Evolutionary conservation across 2,329 filamentous ascomycete species (phyloP).

Genomic region (Cytospora schulzeri): DNA sequence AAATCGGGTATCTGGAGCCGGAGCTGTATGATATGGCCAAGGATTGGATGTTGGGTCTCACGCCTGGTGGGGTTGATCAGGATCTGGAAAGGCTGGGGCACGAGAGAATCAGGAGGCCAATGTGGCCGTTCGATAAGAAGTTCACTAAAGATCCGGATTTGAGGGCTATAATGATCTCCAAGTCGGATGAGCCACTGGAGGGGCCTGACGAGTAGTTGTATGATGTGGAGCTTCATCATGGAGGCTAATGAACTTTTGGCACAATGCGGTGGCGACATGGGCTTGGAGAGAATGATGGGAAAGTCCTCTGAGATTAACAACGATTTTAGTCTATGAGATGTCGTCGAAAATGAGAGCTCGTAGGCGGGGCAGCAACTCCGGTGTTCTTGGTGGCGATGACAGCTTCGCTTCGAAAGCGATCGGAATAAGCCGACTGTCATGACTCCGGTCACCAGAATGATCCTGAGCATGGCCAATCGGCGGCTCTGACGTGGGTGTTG

Average conservation of each 20-base stretch:
- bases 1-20: constrained; percentile 59
- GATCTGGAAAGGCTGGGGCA: constrained; percentile 52
- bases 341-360: neutral
- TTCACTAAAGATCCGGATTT: constrained; percentile 30
- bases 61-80: constrained; percentile 57
- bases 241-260: neutral
- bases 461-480: neutral
- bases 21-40: constrained; percentile 55
- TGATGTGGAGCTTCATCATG: neutral
- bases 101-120: constrained; percentile 49
- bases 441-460: neutral
- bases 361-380: neutral
- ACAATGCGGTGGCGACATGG: no score
- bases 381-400: neutral
- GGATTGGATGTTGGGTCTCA: constrained; percentile 57
- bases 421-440: neutral
- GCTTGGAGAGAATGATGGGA: neutral
- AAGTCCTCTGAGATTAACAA: neutral
- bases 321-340: constrained; percentile 8
- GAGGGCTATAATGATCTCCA: constrained; percentile 30
- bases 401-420: neutral
- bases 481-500: neutral
- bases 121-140: constrained; percentile 38
- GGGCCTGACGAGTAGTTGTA: constrained; percentile 27
- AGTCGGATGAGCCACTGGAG: constrained; percentile 28